Evolutionary conservation across 2,329 filamentous ascomycete species (phyloP).

Genomic region (Polytolypa hystricis): DNA sequence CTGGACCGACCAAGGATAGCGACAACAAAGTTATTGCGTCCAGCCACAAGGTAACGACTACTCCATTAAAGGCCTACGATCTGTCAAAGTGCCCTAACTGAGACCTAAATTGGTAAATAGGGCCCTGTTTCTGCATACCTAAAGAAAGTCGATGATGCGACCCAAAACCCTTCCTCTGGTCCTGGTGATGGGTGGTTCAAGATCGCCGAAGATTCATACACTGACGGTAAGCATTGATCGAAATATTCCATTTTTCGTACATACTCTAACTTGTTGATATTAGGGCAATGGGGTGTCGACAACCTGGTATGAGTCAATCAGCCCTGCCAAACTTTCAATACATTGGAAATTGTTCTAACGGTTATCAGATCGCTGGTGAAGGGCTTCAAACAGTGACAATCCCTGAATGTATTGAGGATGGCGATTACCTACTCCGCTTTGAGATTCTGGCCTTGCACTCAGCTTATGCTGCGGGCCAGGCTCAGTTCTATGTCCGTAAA

Average conservation of each 20-base stretch:
- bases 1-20: constrained; percentile 22
- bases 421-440: constrained; percentile 18
- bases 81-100: too few species aligned
- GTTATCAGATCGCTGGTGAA: constrained; percentile 4
- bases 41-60: constrained; percentile 36
- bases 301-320: not conserved
- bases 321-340: not conserved
- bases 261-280: not conserved
- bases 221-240: constrained; percentile 8
- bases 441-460: constrained; percentile 16
- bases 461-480: constrained; percentile 9
- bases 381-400: constrained; percentile 16
- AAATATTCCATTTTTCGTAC: too few species aligned
- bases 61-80: too few species aligned
- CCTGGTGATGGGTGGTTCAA: constrained; percentile 26
- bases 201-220: constrained; percentile 29
- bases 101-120: too few species aligned
- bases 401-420: constrained; percentile 14
- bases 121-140: constrained; percentile 43
- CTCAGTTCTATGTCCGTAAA: constrained; percentile 13
- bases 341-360: not conserved
- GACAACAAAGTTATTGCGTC: constrained; percentile 43
- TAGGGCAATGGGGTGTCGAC: constrained; percentile 8
- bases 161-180: constrained; percentile 1
- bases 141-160: constrained; percentile 42